Evolutionary conservation across 139 green algal species (phyloP), one percentile per base, ranked within the genome.

Genomic region (Zygnema circumcarinatum): DNA sequence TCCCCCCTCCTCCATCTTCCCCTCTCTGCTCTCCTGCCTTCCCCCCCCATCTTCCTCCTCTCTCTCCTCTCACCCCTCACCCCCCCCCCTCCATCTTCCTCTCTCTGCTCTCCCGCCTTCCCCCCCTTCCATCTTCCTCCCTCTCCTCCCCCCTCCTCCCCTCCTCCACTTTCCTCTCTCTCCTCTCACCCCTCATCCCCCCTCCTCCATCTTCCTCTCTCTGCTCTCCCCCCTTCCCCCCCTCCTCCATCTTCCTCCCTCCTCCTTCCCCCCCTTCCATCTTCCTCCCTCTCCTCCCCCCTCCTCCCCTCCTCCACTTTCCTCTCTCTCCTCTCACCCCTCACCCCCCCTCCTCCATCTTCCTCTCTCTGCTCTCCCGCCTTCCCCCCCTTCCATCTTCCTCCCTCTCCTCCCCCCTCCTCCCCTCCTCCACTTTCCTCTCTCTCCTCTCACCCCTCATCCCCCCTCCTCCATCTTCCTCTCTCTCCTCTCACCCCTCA

Each of bases 201-300:
- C 54, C 29, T 72, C 54, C 54, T 72, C 25, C 54, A 25, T 72
- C 54, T 72, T 72, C 25, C 54, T 72, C 54, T 72, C 54, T 25
- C 54, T 72, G 25, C 54, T 72, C 29, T 29, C 54, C 25, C 54
- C 25, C 29, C 29, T 29, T 25, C 54, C 54, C 29, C 54, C 54
- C 54, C 29, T 29, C 54, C 54, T 72, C 54, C 54, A 33, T 29
- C 54, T 72, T 29, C 29, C 54, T 25, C 29, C 54, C 54, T 72
- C 54, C 54, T 72, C 54, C 54, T 72, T 25, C 54, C 29, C 54
- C 54, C n/a, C n/a, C n/a, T n/a, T n/a, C n/a, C n/a, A n/a, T 72
- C 54, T 72, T 29, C 25, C 54, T 29, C 54, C 54, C 29, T 29
- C 54, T 72, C 54, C 54, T 72, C 54, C 54, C 54, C 54, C 54